A percentile compares a stretch with the other conserved stretches of the same genome.
phyloP scores from a whole-genome alignment of 768 basidiomycete genomes.

The Cystofilobasidium macerans region DNA sequence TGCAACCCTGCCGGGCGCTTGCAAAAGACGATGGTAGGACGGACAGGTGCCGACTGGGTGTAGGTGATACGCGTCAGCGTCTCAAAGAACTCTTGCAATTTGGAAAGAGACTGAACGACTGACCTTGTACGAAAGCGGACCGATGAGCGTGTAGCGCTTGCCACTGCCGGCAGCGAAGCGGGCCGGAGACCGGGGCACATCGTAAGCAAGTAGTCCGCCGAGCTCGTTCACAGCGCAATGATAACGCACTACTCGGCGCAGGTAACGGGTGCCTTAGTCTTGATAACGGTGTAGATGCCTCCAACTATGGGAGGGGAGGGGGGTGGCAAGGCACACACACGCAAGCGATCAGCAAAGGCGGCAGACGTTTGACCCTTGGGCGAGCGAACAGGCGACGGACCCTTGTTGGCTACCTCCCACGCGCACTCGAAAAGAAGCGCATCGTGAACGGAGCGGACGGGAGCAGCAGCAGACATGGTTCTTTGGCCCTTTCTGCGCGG shows the following conservation, averaged over 20 bases:
- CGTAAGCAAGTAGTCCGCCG: neutral
- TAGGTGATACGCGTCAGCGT: too few species aligned
- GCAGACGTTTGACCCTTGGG: too few species aligned
- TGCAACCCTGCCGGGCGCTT: neutral
- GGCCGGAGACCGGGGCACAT: neutral
- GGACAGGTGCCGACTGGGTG: conserved; percentile 24
- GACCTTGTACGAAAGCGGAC: conserved; percentile 88
- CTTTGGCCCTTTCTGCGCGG: neutral
- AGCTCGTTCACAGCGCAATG: neutral
- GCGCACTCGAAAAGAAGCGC: conserved; percentile 24
- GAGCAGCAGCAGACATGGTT: conserved; percentile 7
- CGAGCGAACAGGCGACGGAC: neutral
- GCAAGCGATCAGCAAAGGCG: neutral
- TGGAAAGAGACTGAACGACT: neutral
- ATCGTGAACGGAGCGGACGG: conserved; percentile 19
- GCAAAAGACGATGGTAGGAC: neutral
- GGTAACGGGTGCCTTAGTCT: conserved; percentile 98
- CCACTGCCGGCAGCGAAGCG: conserved; percentile 2
- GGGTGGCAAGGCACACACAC: neutral
- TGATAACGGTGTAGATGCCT: conserved; percentile 98
- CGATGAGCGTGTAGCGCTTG: conserved; percentile 72
- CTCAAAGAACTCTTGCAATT: too few species aligned
- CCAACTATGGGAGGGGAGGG: conserved; percentile 49
- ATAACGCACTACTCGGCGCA: conserved; percentile 62
- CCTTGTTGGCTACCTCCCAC: conserved; percentile 96